Conservation (phyloP, 2,329 filamentous ascomycete species). For the Claviceps fusiformis region DNA sequence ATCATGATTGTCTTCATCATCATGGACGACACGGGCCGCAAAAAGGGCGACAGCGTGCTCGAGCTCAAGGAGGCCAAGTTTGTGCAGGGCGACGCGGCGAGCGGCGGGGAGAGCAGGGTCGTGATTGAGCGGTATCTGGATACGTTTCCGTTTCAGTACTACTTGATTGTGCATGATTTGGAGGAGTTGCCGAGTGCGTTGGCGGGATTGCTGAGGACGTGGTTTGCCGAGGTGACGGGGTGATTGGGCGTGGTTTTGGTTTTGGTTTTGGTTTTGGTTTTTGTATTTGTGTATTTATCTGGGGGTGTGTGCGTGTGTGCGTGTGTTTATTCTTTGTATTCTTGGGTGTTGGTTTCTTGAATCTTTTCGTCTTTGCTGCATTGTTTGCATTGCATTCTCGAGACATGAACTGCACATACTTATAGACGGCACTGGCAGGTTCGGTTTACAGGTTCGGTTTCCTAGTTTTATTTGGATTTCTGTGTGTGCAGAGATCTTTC, state of each 20-base stretch:
- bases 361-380: no score
- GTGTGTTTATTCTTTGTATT: neutral
- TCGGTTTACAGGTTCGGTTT: no score
- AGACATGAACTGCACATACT: no score
- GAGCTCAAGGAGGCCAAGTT: conserved; percentile 84
- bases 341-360: neutral
- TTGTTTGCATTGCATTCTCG: no score
- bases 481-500: no score
- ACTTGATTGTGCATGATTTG: conserved; percentile 84
- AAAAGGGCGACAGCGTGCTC: conserved; percentile 55
- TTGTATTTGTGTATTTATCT: neutral
- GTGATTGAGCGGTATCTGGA: conserved; percentile 87
- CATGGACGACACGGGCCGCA: conserved; percentile 52
- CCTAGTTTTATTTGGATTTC: no score
- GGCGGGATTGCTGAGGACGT: conserved; percentile 79
- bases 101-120: conserved; percentile 45
- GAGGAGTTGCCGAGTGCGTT: conserved; percentile 81
- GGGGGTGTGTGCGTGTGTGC: neutral
- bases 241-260: conserved; percentile 9
- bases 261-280: neutral
- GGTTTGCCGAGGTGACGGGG: conserved; percentile 66
- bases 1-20: conserved; percentile 99
- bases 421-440: no score
- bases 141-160: conserved; percentile 93
- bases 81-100: conserved; percentile 37